Base-by-base conservation (phyloP, 768 basidiomycete genomes). In the Amanita rubescens region DNA sequence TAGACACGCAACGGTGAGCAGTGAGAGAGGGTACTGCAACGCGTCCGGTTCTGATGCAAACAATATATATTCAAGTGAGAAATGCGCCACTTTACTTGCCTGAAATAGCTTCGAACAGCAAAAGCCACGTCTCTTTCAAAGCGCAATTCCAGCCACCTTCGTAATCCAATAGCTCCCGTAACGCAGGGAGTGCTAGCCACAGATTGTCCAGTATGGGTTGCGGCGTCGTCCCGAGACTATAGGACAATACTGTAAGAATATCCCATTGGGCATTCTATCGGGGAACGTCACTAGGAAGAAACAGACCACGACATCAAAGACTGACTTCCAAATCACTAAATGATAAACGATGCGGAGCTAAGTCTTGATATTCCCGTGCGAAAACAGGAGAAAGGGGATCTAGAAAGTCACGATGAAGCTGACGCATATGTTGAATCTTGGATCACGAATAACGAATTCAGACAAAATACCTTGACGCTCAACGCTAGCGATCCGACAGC, bases 331-430 rank as follows among this genome's bases (percentile, higher is more conserved):
- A 68, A 51, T 78, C 75, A 3, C 72, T 71, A 32, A 73, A 73
- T 2, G 64, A 63, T 49, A 81, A 62, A 0, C 59, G 32, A 60
- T 80, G 74, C 0, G 78, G 78, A 1, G 81, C 76, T 15, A 87
- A 51, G 0, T 60, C 56, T 9, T 79, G 61, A 58, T 79, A 85
- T 48, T 84, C 81, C 33, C 61, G 59, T 0, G 78, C 72, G 48
- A 70, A 72, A 1, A 85, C 71, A 1, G 82, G 80, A 11, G 68
- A 59, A 5, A 85, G 69, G 10, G 85, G 85, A 1, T 67, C 57
- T 15, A 86, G 64, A 43, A 80, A 77, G 64, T 87, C 85, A 12
- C 84, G 78, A 67, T 86, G 81, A 51, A 80, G 72, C 83, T 86
- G 55, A 37, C 30, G 55, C 10, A 43, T 30, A 15, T 15, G 24